Percentiles rank a stretch among this genome's conserved stretches.
Evolutionary conservation across 2,329 filamentous ascomycete genomes (phyloP).

Genomic region (Capronia epimyces): DNA sequence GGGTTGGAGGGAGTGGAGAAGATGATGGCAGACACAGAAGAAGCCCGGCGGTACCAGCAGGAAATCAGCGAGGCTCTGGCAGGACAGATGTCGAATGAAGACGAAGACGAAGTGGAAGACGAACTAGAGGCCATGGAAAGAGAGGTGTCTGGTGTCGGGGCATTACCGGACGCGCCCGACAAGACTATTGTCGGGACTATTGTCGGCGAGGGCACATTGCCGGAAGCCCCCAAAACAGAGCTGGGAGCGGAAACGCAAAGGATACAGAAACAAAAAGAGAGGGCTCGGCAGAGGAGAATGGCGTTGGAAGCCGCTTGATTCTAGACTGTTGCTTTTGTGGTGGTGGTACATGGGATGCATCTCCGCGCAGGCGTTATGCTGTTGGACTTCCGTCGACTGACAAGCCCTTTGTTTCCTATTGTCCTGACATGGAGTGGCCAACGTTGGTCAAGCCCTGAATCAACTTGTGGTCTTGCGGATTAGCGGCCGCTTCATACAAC

Average conservation of each 20-base stretch:
- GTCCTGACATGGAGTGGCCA: slow-evolving; percentile 39
- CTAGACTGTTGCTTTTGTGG: slow-evolving; percentile 15
- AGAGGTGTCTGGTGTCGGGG: slow-evolving; percentile 45
- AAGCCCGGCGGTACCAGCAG: slow-evolving; percentile 89
- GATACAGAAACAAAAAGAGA: slow-evolving; percentile 32
- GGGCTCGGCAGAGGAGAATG: slow-evolving; percentile 32
- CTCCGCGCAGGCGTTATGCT: not conserved
- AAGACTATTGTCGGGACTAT: slow-evolving; percentile 27
- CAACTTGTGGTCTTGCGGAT: slow-evolving; percentile 72
- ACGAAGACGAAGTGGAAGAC: slow-evolving; percentile 97
- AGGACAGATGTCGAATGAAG: slow-evolving; percentile 81
- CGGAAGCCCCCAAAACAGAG: slow-evolving; percentile 37
- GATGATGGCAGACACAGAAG: slow-evolving; percentile 85
- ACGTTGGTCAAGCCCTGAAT: slow-evolving; percentile 41
- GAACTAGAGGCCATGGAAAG: slow-evolving; percentile 77
- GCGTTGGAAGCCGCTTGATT: slow-evolving; percentile 27
- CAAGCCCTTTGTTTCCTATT: too few species aligned
- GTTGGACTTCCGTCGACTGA: too few species aligned
- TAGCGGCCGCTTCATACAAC: slow-evolving; percentile 88
- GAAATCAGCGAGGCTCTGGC: slow-evolving; percentile 90
- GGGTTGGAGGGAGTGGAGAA: slow-evolving; percentile 91
- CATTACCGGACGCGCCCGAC: slow-evolving; percentile 33
- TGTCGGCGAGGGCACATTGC: slow-evolving; percentile 31
- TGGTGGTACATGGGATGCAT: slow-evolving; percentile 15
- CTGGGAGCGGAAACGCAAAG: slow-evolving; percentile 31